phyloP scores from a whole-genome alignment of 106 monocot species.

The Dendrobium nobile region DNA sequence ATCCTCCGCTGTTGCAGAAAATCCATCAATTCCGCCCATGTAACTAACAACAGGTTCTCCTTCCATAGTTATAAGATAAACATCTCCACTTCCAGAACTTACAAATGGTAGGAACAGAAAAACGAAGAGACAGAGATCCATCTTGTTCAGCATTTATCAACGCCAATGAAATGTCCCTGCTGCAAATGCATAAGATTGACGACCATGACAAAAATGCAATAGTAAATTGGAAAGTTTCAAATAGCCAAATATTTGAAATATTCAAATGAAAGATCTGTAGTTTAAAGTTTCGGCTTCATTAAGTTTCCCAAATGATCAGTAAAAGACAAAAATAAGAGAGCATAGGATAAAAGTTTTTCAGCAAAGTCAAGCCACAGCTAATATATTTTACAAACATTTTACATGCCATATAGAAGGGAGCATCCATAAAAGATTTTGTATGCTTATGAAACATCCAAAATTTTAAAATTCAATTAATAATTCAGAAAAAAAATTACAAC shows the following conservation, averaged over 20 bases:
- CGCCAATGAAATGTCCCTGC: background rate
- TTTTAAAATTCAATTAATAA: background rate
- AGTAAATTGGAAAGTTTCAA: background rate
- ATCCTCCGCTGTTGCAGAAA: slow-evolving; percentile 71
- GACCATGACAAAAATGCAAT: background rate
- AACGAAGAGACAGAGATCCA: slow-evolving; percentile 15
- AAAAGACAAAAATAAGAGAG: background rate
- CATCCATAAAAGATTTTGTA: background rate
- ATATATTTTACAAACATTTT: background rate
- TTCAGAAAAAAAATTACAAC: background rate
- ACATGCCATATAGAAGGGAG: background rate
- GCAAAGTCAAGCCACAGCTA: background rate
- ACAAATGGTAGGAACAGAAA: slow-evolving; percentile 31
- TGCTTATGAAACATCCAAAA: background rate
- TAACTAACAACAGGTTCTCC: slow-evolving; percentile 93
- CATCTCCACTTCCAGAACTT: slow-evolving; percentile 39
- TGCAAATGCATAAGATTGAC: background rate
- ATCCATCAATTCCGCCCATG: slow-evolving; percentile 69
- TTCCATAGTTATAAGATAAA: slow-evolving; percentile 73
- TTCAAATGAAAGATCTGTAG: background rate
- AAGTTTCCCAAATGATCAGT: background rate
- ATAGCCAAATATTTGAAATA: background rate
- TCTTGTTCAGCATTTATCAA: slow-evolving; percentile 28
- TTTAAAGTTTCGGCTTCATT: background rate
- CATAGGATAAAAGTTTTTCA: background rate